phyloP scores from a whole-genome alignment of 2,329 filamentous ascomycete species.

The Penicillium occitanis region DNA sequence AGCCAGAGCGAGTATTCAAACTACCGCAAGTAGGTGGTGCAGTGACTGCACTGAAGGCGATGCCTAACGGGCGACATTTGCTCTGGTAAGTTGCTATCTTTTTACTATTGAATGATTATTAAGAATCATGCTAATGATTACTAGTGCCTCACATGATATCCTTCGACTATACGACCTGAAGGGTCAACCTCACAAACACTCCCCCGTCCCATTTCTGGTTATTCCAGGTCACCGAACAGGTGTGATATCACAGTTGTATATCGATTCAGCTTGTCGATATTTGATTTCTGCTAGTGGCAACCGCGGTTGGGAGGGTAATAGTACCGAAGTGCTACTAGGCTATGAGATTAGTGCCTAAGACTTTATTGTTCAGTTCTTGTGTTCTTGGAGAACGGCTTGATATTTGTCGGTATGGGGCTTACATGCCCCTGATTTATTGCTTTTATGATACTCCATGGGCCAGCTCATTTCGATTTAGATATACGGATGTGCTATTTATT shows the following conservation, averaged over 20 bases:
- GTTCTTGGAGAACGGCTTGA: constrained; percentile 24
- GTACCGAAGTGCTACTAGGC: constrained; percentile 86
- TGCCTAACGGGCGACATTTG: constrained; percentile 90
- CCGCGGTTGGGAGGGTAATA: constrained; percentile 87
- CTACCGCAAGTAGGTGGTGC: constrained; percentile 87
- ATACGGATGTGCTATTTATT: background rate
- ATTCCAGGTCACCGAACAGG: constrained; percentile 87
- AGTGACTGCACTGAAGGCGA: constrained; percentile 81
- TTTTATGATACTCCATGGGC: constrained; percentile 11
- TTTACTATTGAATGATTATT: background rate
- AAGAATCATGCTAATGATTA: background rate
- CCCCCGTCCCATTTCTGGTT: constrained; percentile 90
- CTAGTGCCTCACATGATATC: constrained; percentile 86
- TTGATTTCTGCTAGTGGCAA: constrained; percentile 93
- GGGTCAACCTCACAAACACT: constrained; percentile 66
- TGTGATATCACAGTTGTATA: constrained; percentile 79
- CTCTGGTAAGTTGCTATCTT: constrained; percentile 63
- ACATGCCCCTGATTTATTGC: constrained; percentile 1
- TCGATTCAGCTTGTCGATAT: constrained; percentile 84
- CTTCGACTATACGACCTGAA: constrained; percentile 86
- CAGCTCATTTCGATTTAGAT: background rate
- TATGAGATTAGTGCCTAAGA: constrained; percentile 73
- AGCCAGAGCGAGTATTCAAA: constrained; percentile 75
- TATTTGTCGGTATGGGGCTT: constrained; percentile 18
- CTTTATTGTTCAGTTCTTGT: background rate